Conservation (phyloP, 148 eudicot genomes). For the Rhododendron mucronatum region DNA sequence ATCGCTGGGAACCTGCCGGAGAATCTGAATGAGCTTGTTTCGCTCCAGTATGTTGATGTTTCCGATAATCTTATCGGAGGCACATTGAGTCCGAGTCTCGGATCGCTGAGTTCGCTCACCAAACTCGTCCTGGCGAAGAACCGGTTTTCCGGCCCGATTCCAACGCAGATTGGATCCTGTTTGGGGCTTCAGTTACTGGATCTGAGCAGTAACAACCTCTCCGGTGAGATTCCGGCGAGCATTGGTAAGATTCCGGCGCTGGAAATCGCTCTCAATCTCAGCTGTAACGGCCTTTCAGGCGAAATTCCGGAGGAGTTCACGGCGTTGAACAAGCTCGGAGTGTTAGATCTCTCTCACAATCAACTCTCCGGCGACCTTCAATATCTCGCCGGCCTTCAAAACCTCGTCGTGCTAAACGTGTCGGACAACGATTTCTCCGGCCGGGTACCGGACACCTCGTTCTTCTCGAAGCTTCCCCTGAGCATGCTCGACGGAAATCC, state of each 20-base stretch:
- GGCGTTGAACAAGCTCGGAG: conserved; percentile 63
- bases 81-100: conserved; percentile 39
- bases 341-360: conserved; percentile 75
- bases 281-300: conserved; percentile 79
- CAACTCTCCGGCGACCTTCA: conserved; percentile 56
- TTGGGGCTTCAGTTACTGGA: conserved; percentile 79
- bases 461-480: conserved; percentile 65
- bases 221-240: conserved; percentile 67
- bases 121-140: conserved; percentile 63
- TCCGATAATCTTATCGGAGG: conserved; percentile 72
- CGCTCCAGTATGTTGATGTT: conserved; percentile 65
- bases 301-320: conserved; percentile 62
- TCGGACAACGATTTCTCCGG: conserved; percentile 75
- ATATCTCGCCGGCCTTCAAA: conserved; percentile 48
- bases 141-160: conserved; percentile 58
- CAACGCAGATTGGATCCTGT: conserved; percentile 66
- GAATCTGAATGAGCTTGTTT: conserved; percentile 36
- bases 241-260: conserved; percentile 71
- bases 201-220: conserved; percentile 51
- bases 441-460: conserved; percentile 53
- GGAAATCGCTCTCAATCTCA: conserved; percentile 76
- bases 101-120: conserved; percentile 68
- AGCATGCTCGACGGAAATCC: conserved; percentile 58
- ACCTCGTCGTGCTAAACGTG: conserved; percentile 70
- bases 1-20: conserved; percentile 57